Conservation (phyloP, 371 early-diverging fungal species). For the Blakeslea trispora region DNA sequence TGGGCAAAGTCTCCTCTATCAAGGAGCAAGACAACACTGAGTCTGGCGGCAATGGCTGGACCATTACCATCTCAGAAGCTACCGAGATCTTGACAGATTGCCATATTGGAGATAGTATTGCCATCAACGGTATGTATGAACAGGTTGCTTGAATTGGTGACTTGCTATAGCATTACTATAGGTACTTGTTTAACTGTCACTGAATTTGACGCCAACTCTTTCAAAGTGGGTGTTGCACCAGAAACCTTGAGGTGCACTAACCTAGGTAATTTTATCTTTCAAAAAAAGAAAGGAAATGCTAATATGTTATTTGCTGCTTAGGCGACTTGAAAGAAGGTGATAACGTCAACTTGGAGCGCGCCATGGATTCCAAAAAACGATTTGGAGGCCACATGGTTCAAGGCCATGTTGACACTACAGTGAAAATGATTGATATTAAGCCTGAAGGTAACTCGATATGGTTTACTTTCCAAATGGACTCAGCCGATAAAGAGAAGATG, state of each 20-base stretch:
- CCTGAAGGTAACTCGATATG: constrained; percentile 91
- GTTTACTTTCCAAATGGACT: constrained; percentile 70
- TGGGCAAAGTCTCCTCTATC: constrained; percentile 78
- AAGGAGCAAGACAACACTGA: constrained; percentile 67
- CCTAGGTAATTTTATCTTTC: constrained; percentile 60
- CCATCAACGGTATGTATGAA: constrained; percentile 77
- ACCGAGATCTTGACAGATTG: constrained; percentile 78
- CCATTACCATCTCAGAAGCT: constrained; percentile 77
- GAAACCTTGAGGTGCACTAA: constrained; percentile 92
- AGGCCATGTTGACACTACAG: constrained; percentile 93
- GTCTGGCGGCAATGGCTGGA: constrained; percentile 87
- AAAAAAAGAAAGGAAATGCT: not conserved
- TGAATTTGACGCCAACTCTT: constrained; percentile 75
- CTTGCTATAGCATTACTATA: constrained; percentile 21
- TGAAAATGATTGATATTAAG: constrained; percentile 67
- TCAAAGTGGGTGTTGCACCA: constrained; percentile 92
- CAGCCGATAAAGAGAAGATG: constrained; percentile 62
- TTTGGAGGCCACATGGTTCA: constrained; percentile 98
- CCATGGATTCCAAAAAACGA: constrained; percentile 83
- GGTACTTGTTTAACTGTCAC: constrained; percentile 97
- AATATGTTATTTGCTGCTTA: constrained; percentile 17
- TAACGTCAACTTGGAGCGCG: constrained; percentile 91
- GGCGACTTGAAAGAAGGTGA: constrained; percentile 78
- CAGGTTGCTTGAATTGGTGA: not conserved
- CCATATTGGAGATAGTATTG: constrained; percentile 93